Base-by-base conservation (phyloP, 2,329 filamentous ascomycete genomes). In the Byssoonygena ceratinophila region DNA sequence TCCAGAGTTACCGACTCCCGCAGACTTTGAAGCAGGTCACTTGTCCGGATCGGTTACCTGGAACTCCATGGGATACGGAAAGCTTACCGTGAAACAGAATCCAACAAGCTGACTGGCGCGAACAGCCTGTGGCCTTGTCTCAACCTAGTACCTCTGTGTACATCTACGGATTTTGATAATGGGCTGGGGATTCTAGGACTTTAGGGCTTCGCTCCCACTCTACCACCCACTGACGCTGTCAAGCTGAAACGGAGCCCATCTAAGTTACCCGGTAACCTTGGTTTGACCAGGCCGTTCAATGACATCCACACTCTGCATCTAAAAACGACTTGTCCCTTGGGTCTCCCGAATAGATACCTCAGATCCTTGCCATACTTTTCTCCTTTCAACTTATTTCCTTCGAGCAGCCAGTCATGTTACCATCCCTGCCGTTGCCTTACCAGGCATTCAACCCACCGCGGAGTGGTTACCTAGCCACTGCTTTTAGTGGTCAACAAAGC, bases 231-330 rank as follows among this genome's bases (percentile, higher is more conserved):
- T 12, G 4, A 3, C 39, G 14, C n/a, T 8, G 2, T 36, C 29
- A 8, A 2, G 16, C 20, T 46, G 41, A 14, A 31, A 31, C 25
- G 25, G 25, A 4, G 11, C 6, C n/a, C 27, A 1, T 20, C 18
- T 29, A 43, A 9, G 14, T 37, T 37, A 8, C 5, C 11, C 18
- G 6, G 45, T 23, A 27, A 37, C 45, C 11, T 37, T 27, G 45
- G 45, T 14, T 37, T 23, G 20, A 3, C 32, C 27, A 31, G 29
- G 20, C 45, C 31, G 45, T 47, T 47, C 45, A 47, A 47, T 47
- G 45, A 47, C 45, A 47, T 23, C 25, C 27, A 47, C 20, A 39
- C 22, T 23, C 22, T 16, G 14, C 32, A 39, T 22, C 22, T 25
- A 16, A 9, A 27, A 37, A 27, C 14, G 32, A 4, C 12, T 2